phyloP scores from a whole-genome alignment of 352 stramenopile species.

The Phytophthora foliorum region DNA sequence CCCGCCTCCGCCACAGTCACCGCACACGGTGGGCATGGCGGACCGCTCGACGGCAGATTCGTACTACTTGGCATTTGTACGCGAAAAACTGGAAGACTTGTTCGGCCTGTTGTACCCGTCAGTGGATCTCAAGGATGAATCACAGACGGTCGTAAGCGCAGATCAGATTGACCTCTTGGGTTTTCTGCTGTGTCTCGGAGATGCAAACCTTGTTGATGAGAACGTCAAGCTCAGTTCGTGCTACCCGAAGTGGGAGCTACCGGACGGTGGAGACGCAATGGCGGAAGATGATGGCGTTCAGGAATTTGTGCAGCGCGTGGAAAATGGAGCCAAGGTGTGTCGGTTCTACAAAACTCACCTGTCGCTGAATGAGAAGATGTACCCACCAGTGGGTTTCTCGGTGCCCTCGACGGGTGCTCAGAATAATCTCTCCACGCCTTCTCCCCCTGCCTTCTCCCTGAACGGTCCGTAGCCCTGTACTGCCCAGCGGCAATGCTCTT shows the following conservation, averaged over 20 bases:
- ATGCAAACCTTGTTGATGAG: constrained; percentile 58
- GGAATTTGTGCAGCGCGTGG: constrained; percentile 37
- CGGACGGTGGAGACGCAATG: constrained; percentile 22
- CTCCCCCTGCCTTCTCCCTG: constrained; percentile 41
- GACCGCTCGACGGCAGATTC: constrained; percentile 82
- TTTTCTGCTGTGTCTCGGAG: constrained; percentile 75
- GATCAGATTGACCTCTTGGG: constrained; percentile 80
- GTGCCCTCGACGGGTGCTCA: constrained; percentile 35
- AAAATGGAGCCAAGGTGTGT: constrained; percentile 73
- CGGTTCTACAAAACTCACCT: constrained; percentile 82
- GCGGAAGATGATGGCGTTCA: constrained; percentile 24
- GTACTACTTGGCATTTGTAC: constrained; percentile 85
- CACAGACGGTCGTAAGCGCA: constrained; percentile 58
- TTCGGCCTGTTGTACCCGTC: constrained; percentile 79
- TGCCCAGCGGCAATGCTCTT: background rate
- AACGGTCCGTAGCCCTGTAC: constrained; percentile 36
- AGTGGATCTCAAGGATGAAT: constrained; percentile 59
- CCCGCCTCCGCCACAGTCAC: constrained; percentile 71
- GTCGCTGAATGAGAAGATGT: constrained; percentile 83
- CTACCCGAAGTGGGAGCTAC: constrained; percentile 72
- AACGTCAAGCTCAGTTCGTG: constrained; percentile 67
- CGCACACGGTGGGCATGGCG: constrained; percentile 81
- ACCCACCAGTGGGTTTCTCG: constrained; percentile 79
- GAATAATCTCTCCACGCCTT: constrained; percentile 30
- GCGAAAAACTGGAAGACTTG: constrained; percentile 81